Conservation (phyloP, 1,284 basidiomycete species). For the Leccinum pallidistipes region DNA sequence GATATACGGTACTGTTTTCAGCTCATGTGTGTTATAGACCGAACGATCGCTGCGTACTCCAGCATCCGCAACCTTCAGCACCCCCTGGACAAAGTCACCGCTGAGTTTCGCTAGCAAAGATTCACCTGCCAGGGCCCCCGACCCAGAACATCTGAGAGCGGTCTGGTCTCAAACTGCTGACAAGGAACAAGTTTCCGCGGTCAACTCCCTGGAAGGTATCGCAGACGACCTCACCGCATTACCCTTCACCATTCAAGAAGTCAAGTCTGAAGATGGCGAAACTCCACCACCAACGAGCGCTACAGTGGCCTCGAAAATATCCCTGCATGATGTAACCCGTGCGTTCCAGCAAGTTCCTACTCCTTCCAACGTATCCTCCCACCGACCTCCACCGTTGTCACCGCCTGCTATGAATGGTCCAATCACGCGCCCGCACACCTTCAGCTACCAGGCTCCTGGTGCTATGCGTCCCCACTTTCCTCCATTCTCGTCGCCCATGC, state of each 20-base stretch:
- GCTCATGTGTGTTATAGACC: conserved; percentile 35
- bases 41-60: conserved; percentile 52
- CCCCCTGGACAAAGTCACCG: conserved; percentile 65
- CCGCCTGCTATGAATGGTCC: conserved; percentile 48
- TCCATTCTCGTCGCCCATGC: conserved; percentile 63
- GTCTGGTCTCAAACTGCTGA: conserved; percentile 80
- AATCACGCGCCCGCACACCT: conserved; percentile 44
- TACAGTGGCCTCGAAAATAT: conserved; percentile 65
- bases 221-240: conserved; percentile 74
- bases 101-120: conserved; percentile 58
- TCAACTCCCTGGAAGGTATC: conserved; percentile 80
- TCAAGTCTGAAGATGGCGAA: conserved; percentile 78
- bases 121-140: conserved; percentile 61
- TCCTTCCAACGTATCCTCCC: conserved; percentile 44
- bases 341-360: conserved; percentile 79
- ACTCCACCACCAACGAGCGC: conserved; percentile 68
- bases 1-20: conserved; percentile 3
- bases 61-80: conserved; percentile 41
- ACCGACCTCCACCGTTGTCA: conserved; percentile 46
- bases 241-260: conserved; percentile 72
- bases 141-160: conserved; percentile 77
- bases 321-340: conserved; percentile 73
- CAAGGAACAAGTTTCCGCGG: conserved; percentile 56
- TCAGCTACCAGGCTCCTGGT: conserved; percentile 39
- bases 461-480: conserved; percentile 55